Percentiles rank a stretch among this genome's conserved stretches.
These are phyloP conservation scores for Suillus cothurnatus DNA, from an alignment of 768 basidiomycete species.

Conservation along the genomic window DNA sequence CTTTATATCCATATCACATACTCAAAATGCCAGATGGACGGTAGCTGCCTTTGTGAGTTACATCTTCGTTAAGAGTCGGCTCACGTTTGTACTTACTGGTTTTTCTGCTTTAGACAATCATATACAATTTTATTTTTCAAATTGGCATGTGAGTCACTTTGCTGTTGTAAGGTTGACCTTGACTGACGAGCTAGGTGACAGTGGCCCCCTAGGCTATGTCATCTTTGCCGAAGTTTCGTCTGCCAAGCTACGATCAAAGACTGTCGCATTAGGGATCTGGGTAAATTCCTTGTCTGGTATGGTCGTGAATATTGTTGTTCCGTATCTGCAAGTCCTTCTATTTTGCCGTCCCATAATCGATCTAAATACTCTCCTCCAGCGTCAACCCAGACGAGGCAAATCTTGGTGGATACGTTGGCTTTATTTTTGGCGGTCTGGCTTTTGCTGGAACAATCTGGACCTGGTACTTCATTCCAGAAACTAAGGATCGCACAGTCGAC, in stretches of 20 bases:
- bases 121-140: conserved; percentile 34
- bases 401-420: conserved; percentile 30
- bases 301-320: conserved; percentile 28
- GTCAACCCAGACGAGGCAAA: conserved; percentile 31
- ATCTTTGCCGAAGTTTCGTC: conserved; percentile 33
- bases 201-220: conserved; percentile 30
- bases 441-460: conserved; percentile 25
- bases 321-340: conserved; percentile 26
- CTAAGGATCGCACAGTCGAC: conserved; percentile 30
- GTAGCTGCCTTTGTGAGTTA: conserved; percentile 25
- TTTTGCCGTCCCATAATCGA: background rate
- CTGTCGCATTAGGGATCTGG: conserved; percentile 28
- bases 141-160: conserved; percentile 23
- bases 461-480: conserved; percentile 31
- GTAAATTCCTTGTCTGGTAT: conserved; percentile 27
- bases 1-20: conserved; percentile 27
- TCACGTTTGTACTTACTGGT: background rate
- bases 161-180: background rate
- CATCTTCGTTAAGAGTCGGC: background rate
- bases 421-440: conserved; percentile 29
- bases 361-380: conserved; percentile 7
- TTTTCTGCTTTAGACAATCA: conserved; percentile 22
- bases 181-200: conserved; percentile 5
- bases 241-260: conserved; percentile 33
- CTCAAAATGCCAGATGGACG: conserved; percentile 23